Evolutionary conservation across 208 protist genomes (phyloP).

Genomic region (Phytomonas francai): DNA sequence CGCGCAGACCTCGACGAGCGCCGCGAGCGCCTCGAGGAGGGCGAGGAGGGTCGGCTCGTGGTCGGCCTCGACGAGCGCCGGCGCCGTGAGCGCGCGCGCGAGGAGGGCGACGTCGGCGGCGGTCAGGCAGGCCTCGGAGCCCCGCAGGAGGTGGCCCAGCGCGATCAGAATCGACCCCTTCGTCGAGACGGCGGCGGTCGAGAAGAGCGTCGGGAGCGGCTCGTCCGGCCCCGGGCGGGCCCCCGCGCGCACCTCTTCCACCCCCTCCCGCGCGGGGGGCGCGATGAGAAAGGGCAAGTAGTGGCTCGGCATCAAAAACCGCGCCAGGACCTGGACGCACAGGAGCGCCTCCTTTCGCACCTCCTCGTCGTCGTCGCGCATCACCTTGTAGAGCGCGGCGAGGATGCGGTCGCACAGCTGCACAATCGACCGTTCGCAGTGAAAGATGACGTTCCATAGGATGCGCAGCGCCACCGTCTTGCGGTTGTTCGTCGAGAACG

Average conservation of each 20-base stretch:
- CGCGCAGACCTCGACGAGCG: constrained; percentile 33
- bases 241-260: constrained; percentile 18
- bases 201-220: constrained; percentile 66
- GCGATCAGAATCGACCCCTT: constrained; percentile 72
- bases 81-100: constrained; percentile 44
- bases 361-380: constrained; percentile 68
- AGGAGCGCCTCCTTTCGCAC: constrained; percentile 59
- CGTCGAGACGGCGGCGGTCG: constrained; percentile 62
- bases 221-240: too few species aligned
- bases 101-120: constrained; percentile 51
- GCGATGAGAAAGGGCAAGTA: constrained; percentile 83
- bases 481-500: constrained; percentile 78
- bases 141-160: constrained; percentile 53
- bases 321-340: constrained; percentile 74
- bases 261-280: constrained; percentile 22
- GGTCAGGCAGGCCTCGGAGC: constrained; percentile 56
- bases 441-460: constrained; percentile 70
- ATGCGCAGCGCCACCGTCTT: constrained; percentile 72
- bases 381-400: constrained; percentile 70
- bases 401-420: constrained; percentile 83
- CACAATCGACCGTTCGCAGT: constrained; percentile 70
- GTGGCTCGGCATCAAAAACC: constrained; percentile 85
- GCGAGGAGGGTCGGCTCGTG: constrained; percentile 54
- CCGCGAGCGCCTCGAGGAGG: constrained; percentile 37
- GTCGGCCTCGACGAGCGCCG: constrained; percentile 62